Percentiles rank a stretch among this genome's conserved stretches.
Conservation (phyloP, 345 rosid genomes). For the Bruguiera gymnorhiza region DNA sequence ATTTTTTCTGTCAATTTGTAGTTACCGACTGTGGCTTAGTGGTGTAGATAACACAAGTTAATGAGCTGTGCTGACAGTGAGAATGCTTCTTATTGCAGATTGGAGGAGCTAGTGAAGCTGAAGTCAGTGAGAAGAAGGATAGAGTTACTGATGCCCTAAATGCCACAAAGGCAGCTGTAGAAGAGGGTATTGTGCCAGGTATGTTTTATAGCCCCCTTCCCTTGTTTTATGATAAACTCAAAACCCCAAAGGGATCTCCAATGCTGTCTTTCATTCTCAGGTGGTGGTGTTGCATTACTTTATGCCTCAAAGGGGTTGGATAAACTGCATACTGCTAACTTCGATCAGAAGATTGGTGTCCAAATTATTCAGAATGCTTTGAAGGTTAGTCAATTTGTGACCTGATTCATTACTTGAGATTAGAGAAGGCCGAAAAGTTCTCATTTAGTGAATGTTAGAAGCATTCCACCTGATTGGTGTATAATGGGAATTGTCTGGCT, state of each 20-base stretch:
- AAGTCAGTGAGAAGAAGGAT: constrained; percentile 89
- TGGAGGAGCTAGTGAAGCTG: constrained; percentile 98
- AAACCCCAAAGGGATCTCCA: background rate
- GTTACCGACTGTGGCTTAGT: background rate
- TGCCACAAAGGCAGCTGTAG: constrained; percentile 98
- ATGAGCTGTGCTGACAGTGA: background rate
- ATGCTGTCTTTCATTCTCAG: constrained; percentile 25
- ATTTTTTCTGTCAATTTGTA: background rate
- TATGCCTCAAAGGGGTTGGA: constrained; percentile 88
- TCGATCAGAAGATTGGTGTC: constrained; percentile 91
- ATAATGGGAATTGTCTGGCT: too few relatives aligned
- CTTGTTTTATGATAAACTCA: too few relatives aligned
- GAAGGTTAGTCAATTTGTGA: constrained; percentile 46
- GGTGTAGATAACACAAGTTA: background rate
- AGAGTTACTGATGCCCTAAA: constrained; percentile 95
- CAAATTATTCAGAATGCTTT: constrained; percentile 95
- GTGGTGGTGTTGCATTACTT: constrained; percentile 96
- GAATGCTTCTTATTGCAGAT: constrained; percentile 45
- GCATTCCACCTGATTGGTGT: too few relatives aligned
- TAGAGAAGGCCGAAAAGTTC: too few relatives aligned
- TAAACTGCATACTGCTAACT: constrained; percentile 77
- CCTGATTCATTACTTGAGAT: too few relatives aligned
- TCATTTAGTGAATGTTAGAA: too few relatives aligned
- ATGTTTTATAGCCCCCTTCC: background rate
- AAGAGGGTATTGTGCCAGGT: constrained; percentile 99